Conservation (phyloP, 139 green algal species). For the Micractinium sp. region DNA sequence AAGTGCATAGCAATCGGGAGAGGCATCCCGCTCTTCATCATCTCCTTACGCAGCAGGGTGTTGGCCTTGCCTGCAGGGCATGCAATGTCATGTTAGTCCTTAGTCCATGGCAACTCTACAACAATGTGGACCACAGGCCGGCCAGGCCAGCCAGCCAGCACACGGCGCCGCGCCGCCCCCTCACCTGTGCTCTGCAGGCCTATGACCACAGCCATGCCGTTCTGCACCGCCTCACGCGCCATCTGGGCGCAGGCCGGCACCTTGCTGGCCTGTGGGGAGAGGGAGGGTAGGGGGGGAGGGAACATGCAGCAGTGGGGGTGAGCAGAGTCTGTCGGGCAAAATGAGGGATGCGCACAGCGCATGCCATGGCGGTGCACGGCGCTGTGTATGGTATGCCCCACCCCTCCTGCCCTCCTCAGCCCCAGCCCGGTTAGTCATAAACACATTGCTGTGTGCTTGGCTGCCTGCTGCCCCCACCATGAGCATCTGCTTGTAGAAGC, state of each 20-base stretch:
- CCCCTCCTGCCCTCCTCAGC: neutral
- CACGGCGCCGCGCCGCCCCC: neutral
- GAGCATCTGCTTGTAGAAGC: constrained; percentile 72
- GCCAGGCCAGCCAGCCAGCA: neutral
- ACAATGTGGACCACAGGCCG: no score
- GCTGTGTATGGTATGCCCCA: neutral
- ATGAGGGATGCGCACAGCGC: neutral
- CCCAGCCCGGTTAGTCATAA: no score
- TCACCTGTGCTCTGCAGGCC: constrained; percentile 53
- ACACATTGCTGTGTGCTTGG: neutral
- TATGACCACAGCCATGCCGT: constrained; percentile 76
- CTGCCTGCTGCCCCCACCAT: neutral
- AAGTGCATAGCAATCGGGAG: no score
- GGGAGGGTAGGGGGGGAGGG: neutral
- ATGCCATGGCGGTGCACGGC: neutral
- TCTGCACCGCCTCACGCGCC: constrained; percentile 64
- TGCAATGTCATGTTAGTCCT: no score
- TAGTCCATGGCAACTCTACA: no score
- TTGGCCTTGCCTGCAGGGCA: no score
- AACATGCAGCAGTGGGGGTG: neutral
- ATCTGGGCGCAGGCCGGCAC: constrained; percentile 69
- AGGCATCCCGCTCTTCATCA: no score
- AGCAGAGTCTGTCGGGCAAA: neutral
- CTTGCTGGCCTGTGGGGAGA: constrained; percentile 64
- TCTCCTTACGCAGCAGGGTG: no score